These are phyloP conservation scores for Rugonectria rugulosa DNA, from an alignment of 2,329 filamentous ascomycete genomes.

Conservation along the genomic window DNA sequence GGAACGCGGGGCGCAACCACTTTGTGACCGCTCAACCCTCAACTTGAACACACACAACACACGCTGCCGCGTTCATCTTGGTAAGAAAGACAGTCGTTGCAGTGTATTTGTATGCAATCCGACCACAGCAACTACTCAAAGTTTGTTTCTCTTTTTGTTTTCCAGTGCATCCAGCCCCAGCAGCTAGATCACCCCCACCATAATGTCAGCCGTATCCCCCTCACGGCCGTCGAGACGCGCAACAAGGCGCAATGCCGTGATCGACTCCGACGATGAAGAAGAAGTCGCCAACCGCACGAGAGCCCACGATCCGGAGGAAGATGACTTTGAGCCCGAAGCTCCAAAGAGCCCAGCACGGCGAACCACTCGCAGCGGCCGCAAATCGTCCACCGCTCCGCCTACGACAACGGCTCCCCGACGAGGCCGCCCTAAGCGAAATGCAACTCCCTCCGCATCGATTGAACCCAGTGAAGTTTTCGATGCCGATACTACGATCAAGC, in stretches of 20 bases:
- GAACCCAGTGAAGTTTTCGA: constrained; percentile 50
- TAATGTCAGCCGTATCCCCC: constrained; percentile 44
- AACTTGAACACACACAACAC: constrained; percentile 19
- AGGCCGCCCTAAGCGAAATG: constrained; percentile 53
- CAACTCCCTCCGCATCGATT: constrained; percentile 38
- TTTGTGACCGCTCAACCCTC: constrained; percentile 27
- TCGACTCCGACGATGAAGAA: constrained; percentile 84
- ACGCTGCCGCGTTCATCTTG: constrained; percentile 9
- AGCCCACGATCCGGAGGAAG: constrained; percentile 68
- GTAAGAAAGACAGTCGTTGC: constrained; percentile 8
- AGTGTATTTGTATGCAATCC: constrained; percentile 12
- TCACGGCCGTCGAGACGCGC: constrained; percentile 51
- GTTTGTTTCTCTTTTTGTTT: constrained; percentile 1
- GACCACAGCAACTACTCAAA: background rate
- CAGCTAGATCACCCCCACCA: constrained; percentile 16
- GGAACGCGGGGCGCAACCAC: constrained; percentile 43
- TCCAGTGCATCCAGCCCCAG: constrained; percentile 6
- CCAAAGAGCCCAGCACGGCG: constrained; percentile 61
- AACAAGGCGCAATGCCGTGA: constrained; percentile 73
- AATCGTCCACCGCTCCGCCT: constrained; percentile 53
- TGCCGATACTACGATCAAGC: constrained; percentile 42
- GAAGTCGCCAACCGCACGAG: constrained; percentile 62
- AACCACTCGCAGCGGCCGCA: constrained; percentile 51
- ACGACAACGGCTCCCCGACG: constrained; percentile 56
- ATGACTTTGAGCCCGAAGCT: constrained; percentile 82